phyloP scores from a whole-genome alignment of 2,329 filamentous ascomycete species.

The Microsporum canis region DNA sequence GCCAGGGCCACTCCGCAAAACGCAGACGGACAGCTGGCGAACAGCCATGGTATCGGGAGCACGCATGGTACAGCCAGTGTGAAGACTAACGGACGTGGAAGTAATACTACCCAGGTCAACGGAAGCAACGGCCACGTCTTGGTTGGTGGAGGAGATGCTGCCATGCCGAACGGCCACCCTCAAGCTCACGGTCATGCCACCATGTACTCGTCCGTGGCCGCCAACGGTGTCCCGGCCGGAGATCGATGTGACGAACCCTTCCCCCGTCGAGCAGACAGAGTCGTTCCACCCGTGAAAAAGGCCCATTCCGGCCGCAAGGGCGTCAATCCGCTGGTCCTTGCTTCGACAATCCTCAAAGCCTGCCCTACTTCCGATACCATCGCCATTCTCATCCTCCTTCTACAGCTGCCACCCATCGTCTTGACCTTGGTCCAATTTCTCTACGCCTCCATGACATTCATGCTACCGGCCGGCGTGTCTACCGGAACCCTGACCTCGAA shows the following conservation, averaged over 20 bases:
- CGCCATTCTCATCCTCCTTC: constrained; percentile 88
- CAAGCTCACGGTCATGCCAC: constrained; percentile 29
- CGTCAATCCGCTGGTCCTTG: constrained; percentile 62
- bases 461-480: constrained; percentile 67
- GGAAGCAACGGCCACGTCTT: constrained; percentile 22
- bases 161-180: constrained; percentile 21
- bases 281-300: constrained; percentile 17
- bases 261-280: constrained; percentile 24
- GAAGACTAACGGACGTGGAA: constrained; percentile 14
- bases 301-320: constrained; percentile 34
- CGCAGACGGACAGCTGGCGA: constrained; percentile 16
- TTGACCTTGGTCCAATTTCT: constrained; percentile 82
- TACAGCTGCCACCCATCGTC: constrained; percentile 80
- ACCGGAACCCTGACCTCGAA: constrained; percentile 66
- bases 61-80: constrained; percentile 22
- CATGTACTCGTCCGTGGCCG: constrained; percentile 22
- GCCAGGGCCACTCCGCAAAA: not conserved
- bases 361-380: constrained; percentile 91
- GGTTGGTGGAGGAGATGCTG: not conserved
- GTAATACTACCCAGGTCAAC: not conserved
- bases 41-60: constrained; percentile 17
- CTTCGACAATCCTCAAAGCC: constrained; percentile 75
- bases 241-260: constrained; percentile 14
- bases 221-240: constrained; percentile 23
- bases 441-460: constrained; percentile 86